Evolutionary conservation across 139 green algal species (phyloP).

Genomic region (Asterochloris sp.): DNA sequence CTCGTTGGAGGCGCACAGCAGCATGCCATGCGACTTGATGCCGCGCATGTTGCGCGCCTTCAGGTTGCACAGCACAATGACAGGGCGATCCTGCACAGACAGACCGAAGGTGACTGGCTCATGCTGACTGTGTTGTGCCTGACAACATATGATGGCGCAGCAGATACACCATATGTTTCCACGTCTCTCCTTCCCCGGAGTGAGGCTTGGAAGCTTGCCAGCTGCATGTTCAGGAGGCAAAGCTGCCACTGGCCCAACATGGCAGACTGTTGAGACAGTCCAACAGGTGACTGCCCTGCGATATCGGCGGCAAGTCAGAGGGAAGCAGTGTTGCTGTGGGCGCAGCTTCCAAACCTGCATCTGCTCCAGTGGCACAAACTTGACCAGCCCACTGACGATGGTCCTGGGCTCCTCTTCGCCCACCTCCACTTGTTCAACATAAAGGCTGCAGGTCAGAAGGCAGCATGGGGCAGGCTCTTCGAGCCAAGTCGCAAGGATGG

Average conservation of each 20-base stretch:
- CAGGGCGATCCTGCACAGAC: constrained; percentile 50
- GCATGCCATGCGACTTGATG: constrained; percentile 83
- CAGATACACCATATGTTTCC: not conserved
- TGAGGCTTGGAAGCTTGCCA: too few species aligned
- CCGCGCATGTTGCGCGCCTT: constrained; percentile 95
- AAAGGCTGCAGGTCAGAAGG: constrained; percentile 51
- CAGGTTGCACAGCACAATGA: constrained; percentile 90
- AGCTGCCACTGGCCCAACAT: too few species aligned
- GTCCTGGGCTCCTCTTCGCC: constrained; percentile 77
- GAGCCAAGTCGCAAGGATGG: not conserved
- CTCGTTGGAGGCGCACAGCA: constrained; percentile 87
- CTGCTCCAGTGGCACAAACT: constrained; percentile 82
- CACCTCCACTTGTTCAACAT: constrained; percentile 94
- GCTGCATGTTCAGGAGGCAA: too few species aligned
- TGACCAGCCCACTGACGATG: constrained; percentile 88
- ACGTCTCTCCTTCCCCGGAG: too few species aligned
- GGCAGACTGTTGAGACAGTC: too few species aligned
- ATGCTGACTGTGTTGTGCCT: not conserved
- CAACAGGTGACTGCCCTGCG: too few species aligned
- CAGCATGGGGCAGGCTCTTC: too few species aligned
- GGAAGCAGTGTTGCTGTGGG: not conserved
- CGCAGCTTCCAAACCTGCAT: not conserved
- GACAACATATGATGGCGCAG: not conserved
- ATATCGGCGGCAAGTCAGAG: not conserved
- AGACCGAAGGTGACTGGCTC: not conserved